Base-by-base conservation (phyloP, 768 basidiomycete genomes). In the Chalciporus piperatus region DNA sequence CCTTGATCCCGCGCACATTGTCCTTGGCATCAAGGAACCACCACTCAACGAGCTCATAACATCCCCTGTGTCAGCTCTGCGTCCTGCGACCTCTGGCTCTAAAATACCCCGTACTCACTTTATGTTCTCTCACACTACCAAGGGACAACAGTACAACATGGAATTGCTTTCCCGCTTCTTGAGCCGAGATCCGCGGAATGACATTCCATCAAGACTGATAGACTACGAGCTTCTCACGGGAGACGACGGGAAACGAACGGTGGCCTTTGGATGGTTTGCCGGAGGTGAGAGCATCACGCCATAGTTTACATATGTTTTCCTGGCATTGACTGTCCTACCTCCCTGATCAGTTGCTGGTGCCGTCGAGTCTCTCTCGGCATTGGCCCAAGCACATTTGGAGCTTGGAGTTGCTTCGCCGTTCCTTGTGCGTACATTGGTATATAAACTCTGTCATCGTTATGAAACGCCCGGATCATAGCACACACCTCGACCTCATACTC, bases 71-170 rank as follows among this genome's bases (percentile, higher is more conserved):
- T 58, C 61, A 17, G 65, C 71, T 32, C 66, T 28, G 14, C 48
- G 38, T 23, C 17, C 40, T 41, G 59, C 62, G 11, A 42, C 45
- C 23, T 35, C 54, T 50, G 50, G 41, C 49, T 54, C 50, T 37
- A 57, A 58, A 3, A 63, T 73, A 32, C 69, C 79, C 11, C 80
- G 87, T 28, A 92, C 86, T 1, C 86, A 94, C 59, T 69, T 95
- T 49, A 92, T 94, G 85, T 96, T 97, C 77, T 92, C 89, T 27
- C 93, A 95, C 65, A 95, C 93, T 0, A 80, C 82, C 48, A 96
- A 95, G 67, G 89, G 89, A 0, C 90, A 96, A 68, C 67, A 74
- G 6, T 95, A 95, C 70, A 97, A 96, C 60, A 89, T 86, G 63
- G 80, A 84, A 0, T 72, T 97, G 0, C 76, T 97, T 3, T 74